Percentiles rank a stretch among this genome's conserved stretches.
These are phyloP conservation scores for Dictyophora rubrovolvata DNA, from an alignment of 768 basidiomycete genomes.

Conservation along the genomic window DNA sequence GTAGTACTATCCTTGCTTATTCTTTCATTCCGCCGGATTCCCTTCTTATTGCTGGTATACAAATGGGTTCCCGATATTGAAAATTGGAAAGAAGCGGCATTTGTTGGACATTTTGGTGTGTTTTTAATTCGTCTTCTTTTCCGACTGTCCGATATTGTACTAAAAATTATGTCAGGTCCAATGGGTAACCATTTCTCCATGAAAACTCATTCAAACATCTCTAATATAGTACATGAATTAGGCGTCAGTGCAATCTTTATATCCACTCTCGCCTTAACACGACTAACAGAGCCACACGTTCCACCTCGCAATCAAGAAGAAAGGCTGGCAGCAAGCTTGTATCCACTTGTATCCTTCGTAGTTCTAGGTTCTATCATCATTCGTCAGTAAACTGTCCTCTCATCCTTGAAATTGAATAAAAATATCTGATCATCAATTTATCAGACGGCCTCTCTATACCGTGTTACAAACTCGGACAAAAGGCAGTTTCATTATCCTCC, in stretches of 20 bases:
- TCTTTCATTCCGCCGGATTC: conserved; percentile 69
- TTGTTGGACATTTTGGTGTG: conserved; percentile 83
- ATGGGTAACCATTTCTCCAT: background rate
- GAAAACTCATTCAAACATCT: background rate
- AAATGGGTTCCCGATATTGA: conserved; percentile 79
- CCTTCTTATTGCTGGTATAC: conserved; percentile 65
- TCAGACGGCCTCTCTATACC: conserved; percentile 41
- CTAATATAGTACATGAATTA: background rate
- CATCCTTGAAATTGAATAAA: background rate
- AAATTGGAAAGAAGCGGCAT: conserved; percentile 78
- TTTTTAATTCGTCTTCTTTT: background rate
- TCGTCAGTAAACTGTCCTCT: conserved; percentile 36
- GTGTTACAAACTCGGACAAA: conserved; percentile 36
- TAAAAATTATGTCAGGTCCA: background rate
- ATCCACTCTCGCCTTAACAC: conserved; percentile 56
- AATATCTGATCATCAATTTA: background rate
- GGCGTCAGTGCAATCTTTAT: conserved; percentile 64
- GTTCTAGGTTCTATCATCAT: conserved; percentile 80
- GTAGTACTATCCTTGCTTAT: conserved; percentile 56
- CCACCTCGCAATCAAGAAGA: conserved; percentile 66
- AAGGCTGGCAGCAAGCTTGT: conserved; percentile 56
- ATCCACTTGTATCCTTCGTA: conserved; percentile 81
- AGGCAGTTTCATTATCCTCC: conserved; percentile 10
- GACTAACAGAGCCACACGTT: conserved; percentile 43
- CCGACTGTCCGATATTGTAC: background rate